Evolutionary conservation across 2,329 filamentous ascomycete genomes (phyloP).

Genomic region (Trichophyton simii): DNA sequence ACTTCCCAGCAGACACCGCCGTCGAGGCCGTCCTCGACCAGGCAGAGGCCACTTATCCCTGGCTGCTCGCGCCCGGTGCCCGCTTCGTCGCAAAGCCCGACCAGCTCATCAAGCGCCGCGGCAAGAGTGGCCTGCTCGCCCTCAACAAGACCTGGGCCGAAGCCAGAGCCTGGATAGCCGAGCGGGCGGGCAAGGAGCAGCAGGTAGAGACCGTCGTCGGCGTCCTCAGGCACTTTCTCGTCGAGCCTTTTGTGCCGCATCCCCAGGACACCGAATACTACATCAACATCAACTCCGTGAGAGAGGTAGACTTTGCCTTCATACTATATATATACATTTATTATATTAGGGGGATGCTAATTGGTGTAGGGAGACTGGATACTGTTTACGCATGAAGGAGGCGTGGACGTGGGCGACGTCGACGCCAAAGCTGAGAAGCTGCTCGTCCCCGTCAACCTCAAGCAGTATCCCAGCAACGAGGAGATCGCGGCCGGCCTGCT

Average conservation of each 20-base stretch:
- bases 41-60: constrained; percentile 93
- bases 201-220: constrained; percentile 87
- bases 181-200: constrained; percentile 80
- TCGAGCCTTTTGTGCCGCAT: constrained; percentile 97
- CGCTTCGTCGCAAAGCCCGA: constrained; percentile 99
- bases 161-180: constrained; percentile 84
- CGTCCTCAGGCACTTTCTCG: constrained; percentile 84
- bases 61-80: constrained; percentile 69
- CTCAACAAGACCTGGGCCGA: constrained; percentile 97
- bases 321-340: no score
- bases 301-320: no score
- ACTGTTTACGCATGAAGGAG: constrained; percentile 98
- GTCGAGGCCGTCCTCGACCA: constrained; percentile 79
- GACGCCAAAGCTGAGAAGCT: constrained; percentile 99
- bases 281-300: constrained; percentile 99
- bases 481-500: constrained; percentile 75
- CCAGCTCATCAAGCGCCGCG: constrained; percentile 98
- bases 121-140: constrained; percentile 92
- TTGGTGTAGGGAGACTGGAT: constrained; percentile 97
- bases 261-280: constrained; percentile 95
- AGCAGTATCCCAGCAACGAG: constrained; percentile 90
- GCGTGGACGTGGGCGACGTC: constrained; percentile 98
- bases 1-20: constrained; percentile 81
- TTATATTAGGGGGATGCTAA: no score
- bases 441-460: constrained; percentile 87